These are phyloP conservation scores for Lachnellula hyalina DNA, from an alignment of 2,329 filamentous ascomycete species.

Conservation along the genomic window DNA sequence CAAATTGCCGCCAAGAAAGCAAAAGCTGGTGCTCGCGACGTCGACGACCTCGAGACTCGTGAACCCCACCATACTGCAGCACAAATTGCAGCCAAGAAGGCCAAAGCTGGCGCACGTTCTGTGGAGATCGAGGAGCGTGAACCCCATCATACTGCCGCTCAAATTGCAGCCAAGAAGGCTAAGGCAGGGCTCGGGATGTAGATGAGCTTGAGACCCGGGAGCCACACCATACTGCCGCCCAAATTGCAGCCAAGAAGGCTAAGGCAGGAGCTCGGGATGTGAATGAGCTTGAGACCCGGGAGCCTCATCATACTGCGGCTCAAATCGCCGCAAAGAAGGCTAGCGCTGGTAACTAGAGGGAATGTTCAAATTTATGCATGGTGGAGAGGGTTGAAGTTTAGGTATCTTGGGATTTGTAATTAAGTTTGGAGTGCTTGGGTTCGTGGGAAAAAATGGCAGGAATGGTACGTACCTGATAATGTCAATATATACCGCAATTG, in stretches of 20 bases:
- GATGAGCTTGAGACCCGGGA: too few species aligned
- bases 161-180: too few species aligned
- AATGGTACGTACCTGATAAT: not conserved
- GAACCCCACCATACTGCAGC: conserved; percentile 10
- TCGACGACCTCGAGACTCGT: not conserved
- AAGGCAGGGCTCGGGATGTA: too few species aligned
- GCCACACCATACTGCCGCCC: not conserved
- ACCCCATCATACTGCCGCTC: too few species aligned
- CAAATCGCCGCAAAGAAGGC: not conserved
- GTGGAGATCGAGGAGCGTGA: not conserved
- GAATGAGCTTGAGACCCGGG: not conserved
- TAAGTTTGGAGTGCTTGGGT: not conserved
- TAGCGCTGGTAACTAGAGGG: not conserved
- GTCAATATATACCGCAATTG: not conserved
- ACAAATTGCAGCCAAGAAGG: conserved; percentile 11
- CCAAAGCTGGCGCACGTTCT: conserved; percentile 1
- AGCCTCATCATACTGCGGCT: too few species aligned
- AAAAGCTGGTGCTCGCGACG: conserved; percentile 1
- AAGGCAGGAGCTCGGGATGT: conserved; percentile 3
- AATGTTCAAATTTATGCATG: not conserved
- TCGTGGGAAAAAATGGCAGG: not conserved
- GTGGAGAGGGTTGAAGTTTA: not conserved
- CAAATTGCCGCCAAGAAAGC: not conserved
- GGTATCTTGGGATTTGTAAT: not conserved
- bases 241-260: conserved; percentile 7